These are phyloP conservation scores for Rosa persica DNA, from an alignment of 306 rosid species.

Conservation along the genomic window DNA sequence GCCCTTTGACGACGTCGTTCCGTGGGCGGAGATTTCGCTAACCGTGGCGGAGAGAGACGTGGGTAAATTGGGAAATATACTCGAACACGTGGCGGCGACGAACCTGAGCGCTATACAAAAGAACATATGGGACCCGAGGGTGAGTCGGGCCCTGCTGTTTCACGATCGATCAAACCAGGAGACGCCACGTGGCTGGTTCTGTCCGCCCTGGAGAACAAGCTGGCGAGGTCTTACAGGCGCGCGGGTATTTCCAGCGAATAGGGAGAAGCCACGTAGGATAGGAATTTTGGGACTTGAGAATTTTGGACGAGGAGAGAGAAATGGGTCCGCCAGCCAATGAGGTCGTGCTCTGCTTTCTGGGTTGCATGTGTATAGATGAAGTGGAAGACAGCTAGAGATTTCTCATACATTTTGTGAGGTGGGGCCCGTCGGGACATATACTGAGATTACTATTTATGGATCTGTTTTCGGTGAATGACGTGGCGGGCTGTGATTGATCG, in stretches of 20 bases:
- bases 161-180: slow-evolving; percentile 50
- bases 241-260: slow-evolving; percentile 48
- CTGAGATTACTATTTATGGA: slow-evolving; percentile 2
- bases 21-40: slow-evolving; percentile 76
- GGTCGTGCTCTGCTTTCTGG: neutral
- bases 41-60: slow-evolving; percentile 84
- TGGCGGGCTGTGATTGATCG: slow-evolving; percentile 21
- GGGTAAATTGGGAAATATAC: slow-evolving; percentile 50
- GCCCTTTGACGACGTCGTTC: slow-evolving; percentile 61
- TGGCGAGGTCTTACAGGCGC: slow-evolving; percentile 49
- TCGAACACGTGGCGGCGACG: slow-evolving; percentile 77
- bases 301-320: neutral
- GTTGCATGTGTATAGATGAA: neutral
- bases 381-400: slow-evolving; percentile 55
- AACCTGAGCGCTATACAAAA: slow-evolving; percentile 60
- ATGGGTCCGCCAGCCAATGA: neutral
- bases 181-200: slow-evolving; percentile 96
- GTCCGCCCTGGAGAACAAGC: slow-evolving; percentile 38
- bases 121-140: slow-evolving; percentile 62
- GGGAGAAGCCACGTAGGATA: slow-evolving; percentile 26
- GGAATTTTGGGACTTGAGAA: neutral
- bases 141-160: slow-evolving; percentile 60
- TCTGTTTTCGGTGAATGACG: slow-evolving; percentile 1
- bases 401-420: neutral
- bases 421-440: slow-evolving; percentile 28